phyloP scores from a whole-genome alignment of 495 filamentous ascomycete genomes.

The Talaromyces ruber region DNA sequence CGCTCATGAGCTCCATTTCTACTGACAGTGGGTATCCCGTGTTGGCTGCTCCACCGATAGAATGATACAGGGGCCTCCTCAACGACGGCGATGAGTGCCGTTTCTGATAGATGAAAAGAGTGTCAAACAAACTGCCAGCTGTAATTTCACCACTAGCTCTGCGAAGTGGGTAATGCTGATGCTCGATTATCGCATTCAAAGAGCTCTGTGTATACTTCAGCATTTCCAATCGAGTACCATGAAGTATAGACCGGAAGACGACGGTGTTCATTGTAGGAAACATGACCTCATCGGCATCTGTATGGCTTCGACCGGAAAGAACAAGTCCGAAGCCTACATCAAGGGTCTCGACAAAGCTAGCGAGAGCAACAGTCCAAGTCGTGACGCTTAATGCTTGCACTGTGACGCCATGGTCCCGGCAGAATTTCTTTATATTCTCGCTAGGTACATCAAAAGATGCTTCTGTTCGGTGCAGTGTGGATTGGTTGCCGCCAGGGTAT shows the following conservation, averaged over 20 bases:
- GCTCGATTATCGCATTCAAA: constrained; percentile 39
- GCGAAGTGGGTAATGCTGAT: constrained; percentile 61
- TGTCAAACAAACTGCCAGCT: constrained; percentile 45
- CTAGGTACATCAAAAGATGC: constrained; percentile 25
- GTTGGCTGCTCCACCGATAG: constrained; percentile 48
- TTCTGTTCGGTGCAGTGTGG: constrained; percentile 39
- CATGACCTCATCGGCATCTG: constrained; percentile 47
- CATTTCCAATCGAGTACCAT: constrained; percentile 52
- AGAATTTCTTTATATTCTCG: constrained; percentile 37
- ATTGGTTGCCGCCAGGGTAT: constrained; percentile 27
- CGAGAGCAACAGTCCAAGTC: constrained; percentile 56
- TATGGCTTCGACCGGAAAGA: constrained; percentile 57
- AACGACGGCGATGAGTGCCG: constrained; percentile 5
- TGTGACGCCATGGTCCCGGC: constrained; percentile 47
- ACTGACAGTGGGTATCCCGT: constrained; percentile 75
- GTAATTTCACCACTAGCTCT: constrained; percentile 29
- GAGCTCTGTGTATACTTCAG: constrained; percentile 52
- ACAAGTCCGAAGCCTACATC: constrained; percentile 67
- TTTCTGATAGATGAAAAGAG: constrained; percentile 63
- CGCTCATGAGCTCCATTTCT: constrained; percentile 58
- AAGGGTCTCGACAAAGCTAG: constrained; percentile 41
- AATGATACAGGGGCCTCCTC: constrained; percentile 35
- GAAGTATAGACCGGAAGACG: constrained; percentile 51
- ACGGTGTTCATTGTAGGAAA: constrained; percentile 80
- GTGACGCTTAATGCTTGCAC: constrained; percentile 58